These are phyloP conservation scores for Fusarium sambucinum DNA, from an alignment of 2,329 filamentous ascomycete genomes.

Conservation along the genomic window DNA sequence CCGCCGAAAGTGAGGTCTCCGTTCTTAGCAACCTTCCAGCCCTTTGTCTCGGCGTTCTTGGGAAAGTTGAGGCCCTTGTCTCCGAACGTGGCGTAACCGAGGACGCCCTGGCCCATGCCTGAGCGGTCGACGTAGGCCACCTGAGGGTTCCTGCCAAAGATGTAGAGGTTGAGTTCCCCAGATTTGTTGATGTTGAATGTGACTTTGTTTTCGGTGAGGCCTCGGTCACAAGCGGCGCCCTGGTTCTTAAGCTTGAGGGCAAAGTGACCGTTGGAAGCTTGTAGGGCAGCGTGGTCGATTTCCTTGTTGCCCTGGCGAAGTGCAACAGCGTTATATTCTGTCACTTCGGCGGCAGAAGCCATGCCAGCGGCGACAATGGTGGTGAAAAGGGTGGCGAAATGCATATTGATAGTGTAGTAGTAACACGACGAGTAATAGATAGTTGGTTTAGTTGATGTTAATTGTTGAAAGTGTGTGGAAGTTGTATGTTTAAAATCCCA, in stretches of 20 bases:
- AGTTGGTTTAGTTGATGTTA: no score
- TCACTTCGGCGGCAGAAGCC: conserved; percentile 37
- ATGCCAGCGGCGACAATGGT: conserved; percentile 46
- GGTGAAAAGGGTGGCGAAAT: conserved; percentile 44
- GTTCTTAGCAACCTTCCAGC: conserved; percentile 59
- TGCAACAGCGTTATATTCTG: conserved; percentile 61
- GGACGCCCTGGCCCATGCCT: conserved; percentile 68
- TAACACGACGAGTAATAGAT: no score
- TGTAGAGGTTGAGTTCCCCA: conserved; percentile 61
- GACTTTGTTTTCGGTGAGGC: conserved; percentile 48
- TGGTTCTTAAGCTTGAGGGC: conserved; percentile 59
- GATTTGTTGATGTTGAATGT: conserved; percentile 61
- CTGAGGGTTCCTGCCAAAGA: conserved; percentile 52
- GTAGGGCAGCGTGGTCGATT: conserved; percentile 61
- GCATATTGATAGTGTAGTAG: conserved; percentile 41
- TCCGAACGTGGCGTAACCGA: conserved; percentile 64
- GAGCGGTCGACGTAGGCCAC: conserved; percentile 67
- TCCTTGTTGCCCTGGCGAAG: conserved; percentile 56
- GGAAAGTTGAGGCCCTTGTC: conserved; percentile 41
- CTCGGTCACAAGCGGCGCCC: conserved; percentile 62
- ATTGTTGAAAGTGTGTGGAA: no score
- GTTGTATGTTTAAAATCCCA: no score
- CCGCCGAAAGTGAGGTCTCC: conserved; percentile 62
- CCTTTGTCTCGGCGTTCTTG: conserved; percentile 59
- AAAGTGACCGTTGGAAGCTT: conserved; percentile 59